A percentile compares a stretch with the other conserved stretches of the same genome.
Evolutionary conservation across 208 protist species (phyloP).

Genomic region (Acanthamoeba castellanii): DNA sequence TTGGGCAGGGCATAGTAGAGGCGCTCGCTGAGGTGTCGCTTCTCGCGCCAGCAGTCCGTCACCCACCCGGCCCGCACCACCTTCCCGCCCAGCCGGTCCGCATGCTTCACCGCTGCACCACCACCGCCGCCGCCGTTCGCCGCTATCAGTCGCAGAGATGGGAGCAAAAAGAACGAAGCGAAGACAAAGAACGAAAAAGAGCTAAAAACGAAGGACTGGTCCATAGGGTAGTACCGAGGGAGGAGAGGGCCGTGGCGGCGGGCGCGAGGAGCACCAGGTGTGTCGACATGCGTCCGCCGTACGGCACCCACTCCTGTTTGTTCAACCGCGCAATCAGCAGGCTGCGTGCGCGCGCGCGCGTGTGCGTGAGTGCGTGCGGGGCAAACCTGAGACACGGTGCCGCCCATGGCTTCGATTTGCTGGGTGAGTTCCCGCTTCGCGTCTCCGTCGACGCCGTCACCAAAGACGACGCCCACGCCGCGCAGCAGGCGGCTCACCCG

Average conservation of each 20-base stretch:
- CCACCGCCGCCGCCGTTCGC: not conserved
- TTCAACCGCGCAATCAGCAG: no score
- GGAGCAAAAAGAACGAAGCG: not conserved
- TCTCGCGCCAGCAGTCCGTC: slow-evolving; percentile 31
- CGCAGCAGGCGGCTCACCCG: not conserved
- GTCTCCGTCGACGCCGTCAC: not conserved
- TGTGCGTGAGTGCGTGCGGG: not conserved
- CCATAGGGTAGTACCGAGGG: no score
- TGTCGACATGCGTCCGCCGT: slow-evolving; percentile 7
- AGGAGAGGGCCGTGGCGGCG: not conserved
- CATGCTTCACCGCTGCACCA: not conserved
- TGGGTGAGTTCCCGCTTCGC: not conserved
- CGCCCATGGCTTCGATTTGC: not conserved
- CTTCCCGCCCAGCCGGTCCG: slow-evolving; percentile 6
- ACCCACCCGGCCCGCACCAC: slow-evolving; percentile 1
- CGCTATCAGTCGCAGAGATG: no score
- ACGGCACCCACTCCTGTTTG: not conserved
- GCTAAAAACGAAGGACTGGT: no score
- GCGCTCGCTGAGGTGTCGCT: slow-evolving; percentile 20
- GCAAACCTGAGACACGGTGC: not conserved
- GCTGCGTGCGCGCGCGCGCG: not conserved
- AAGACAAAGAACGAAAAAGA: no score
- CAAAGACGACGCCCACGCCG: slow-evolving; percentile 30
- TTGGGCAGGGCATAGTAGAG: not conserved
- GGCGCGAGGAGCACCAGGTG: not conserved